Base-by-base conservation (phyloP, 192 early-diverging fungal species). In the Coemansia sp. region DNA sequence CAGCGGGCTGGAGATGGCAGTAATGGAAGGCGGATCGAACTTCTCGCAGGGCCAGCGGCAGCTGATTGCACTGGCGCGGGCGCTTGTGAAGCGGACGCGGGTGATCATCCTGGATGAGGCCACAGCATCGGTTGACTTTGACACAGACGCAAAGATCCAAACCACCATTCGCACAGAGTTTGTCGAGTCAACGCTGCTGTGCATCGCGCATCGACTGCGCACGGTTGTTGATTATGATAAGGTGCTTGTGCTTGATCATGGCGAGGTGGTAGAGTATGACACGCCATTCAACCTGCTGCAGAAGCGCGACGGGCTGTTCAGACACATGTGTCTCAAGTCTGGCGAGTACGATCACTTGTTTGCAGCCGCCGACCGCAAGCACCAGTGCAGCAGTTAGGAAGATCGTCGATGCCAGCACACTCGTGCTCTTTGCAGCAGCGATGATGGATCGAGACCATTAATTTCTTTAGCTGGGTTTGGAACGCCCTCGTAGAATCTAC, bases 11-110 rank as follows among this genome's bases (percentile, higher is more conserved):
- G 77, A 79, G 8, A 70, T 74, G 72, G 69, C 61, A 14, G 67
- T 82, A n/a, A 49, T 51, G 19, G 87, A 88, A 63, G 86, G 85
- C 54, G 92, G 92, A 37, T 85, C 86, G 38, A 93, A 93, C 82
- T 88, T 94, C 65, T 90, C 89, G 22, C 86, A 87, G 67, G 94
- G 94, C 10, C 93, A 96, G 76, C 83, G 92, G 39, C 94, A 96
- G 84, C 68, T 96, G 54, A 83, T 96, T 53, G 90, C 91, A 64
- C 79, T 96, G 11, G 92, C 93, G 1, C 86, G 94, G 58, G 93
- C 93, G 12, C 70, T 96, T 69, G 75, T 94, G 48, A 89, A 88
- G 71, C 82, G 87, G 44, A 84, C 87, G 40, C 88, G 82, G 46
- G 86, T 93, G 54, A 81, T 92, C 10, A 72, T 93, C 9, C 75